Percentiles rank a stretch among this genome's conserved stretches.
Evolutionary conservation across 2,329 filamentous ascomycete species (phyloP).

Genomic region (Xylariaceae sp.): DNA sequence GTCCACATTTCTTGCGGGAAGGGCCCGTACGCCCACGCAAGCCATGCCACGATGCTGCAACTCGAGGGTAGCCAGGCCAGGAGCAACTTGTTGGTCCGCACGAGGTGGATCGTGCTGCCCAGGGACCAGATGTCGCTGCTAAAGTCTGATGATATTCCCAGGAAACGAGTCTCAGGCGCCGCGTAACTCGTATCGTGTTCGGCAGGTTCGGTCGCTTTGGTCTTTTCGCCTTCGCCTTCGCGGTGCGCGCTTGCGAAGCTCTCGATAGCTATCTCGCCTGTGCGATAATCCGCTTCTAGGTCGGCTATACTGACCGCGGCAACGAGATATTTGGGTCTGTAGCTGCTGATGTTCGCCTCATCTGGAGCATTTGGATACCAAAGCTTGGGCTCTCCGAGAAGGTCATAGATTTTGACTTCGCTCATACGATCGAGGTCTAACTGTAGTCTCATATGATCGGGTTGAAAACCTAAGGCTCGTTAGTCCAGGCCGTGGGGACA

Average conservation of each 20-base stretch:
- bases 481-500: neutral
- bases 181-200: conserved; percentile 6
- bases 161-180: conserved; percentile 8
- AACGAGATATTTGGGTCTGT: conserved; percentile 4
- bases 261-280: conserved; percentile 9
- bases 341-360: neutral
- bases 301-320: neutral
- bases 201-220: neutral
- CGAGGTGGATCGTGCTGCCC: conserved; percentile 7
- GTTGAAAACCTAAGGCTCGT: conserved; percentile 5
- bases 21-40: conserved; percentile 12
- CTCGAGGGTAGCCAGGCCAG: conserved; percentile 4
- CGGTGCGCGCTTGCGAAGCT: conserved; percentile 2
- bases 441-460: conserved; percentile 14
- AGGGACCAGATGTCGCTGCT: conserved; percentile 15
- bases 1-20: conserved; percentile 8
- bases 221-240: neutral
- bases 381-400: conserved; percentile 1
- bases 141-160: neutral
- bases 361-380: neutral
- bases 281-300: conserved; percentile 7
- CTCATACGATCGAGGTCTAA: conserved; percentile 6
- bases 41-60: conserved; percentile 9
- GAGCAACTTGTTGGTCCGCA: conserved; percentile 4
- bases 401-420: neutral